These are phyloP conservation scores for Maudiozyma saulgeensis DNA, from an alignment of 805 yeast species.

Conservation along the genomic window DNA sequence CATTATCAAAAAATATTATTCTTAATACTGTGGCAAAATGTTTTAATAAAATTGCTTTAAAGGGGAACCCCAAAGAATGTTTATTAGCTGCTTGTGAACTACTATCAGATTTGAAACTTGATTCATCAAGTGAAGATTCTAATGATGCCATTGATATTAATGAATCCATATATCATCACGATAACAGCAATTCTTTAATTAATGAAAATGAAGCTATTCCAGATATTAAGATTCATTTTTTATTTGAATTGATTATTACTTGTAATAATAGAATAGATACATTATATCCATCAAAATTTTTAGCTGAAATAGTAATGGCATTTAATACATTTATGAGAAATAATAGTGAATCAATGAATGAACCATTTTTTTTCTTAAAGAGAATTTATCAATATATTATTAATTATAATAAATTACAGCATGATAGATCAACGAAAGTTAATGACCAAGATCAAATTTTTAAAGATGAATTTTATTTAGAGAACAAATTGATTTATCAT, in stretches of 20 bases:
- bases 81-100: constrained; percentile 64
- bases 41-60: constrained; percentile 51
- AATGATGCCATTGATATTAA: constrained; percentile 4
- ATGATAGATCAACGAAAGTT: constrained; percentile 9
- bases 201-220: constrained; percentile 26
- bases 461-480: constrained; percentile 52
- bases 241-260: constrained; percentile 55
- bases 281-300: constrained; percentile 67
- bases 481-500: constrained; percentile 51
- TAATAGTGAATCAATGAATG: constrained; percentile 30
- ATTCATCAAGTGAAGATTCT: constrained; percentile 2
- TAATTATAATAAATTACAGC: constrained; percentile 31
- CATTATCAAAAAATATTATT: constrained; percentile 20
- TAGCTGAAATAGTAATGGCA: constrained; percentile 57
- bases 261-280: constrained; percentile 54
- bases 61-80: constrained; percentile 78
- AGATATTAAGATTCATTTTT: constrained; percentile 50
- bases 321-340: constrained; percentile 42
- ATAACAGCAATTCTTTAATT: constrained; percentile 2
- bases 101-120: constrained; percentile 24
- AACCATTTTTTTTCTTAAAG: constrained; percentile 39
- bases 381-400: constrained; percentile 54
- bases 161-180: constrained; percentile 1
- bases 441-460: constrained; percentile 34
- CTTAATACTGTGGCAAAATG: constrained; percentile 32